These are phyloP conservation scores for Alternaria tenuissima DNA, from an alignment of 2,329 filamentous ascomycete species.

Conservation along the genomic window DNA sequence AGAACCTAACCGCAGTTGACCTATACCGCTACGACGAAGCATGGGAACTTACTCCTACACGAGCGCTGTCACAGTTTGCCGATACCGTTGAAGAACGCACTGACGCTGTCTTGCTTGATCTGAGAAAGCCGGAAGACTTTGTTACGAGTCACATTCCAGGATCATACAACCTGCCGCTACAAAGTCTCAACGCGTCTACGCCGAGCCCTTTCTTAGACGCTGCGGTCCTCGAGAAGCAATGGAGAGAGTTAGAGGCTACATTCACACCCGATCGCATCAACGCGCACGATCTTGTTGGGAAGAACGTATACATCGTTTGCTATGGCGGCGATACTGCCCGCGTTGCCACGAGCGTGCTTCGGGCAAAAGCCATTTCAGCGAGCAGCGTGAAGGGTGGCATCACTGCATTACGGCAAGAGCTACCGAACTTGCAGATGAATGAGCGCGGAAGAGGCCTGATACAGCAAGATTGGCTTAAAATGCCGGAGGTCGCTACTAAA, in stretches of 20 bases:
- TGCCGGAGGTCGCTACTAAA: background rate
- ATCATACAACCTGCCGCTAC: constrained; percentile 30
- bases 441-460: constrained; percentile 8
- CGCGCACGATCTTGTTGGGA: constrained; percentile 27
- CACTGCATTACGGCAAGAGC: constrained; percentile 15
- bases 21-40: constrained; percentile 34
- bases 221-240: constrained; percentile 25
- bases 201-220: constrained; percentile 28
- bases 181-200: constrained; percentile 19
- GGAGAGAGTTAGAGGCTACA: constrained; percentile 28
- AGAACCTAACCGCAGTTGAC: constrained; percentile 31
- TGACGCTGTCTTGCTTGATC: constrained; percentile 20
- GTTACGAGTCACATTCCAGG: constrained; percentile 26
- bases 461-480: constrained; percentile 16
- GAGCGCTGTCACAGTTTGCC: constrained; percentile 21
- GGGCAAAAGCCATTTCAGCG: constrained; percentile 24
- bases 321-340: constrained; percentile 30
- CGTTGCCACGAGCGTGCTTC: constrained; percentile 31
- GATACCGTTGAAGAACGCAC: background rate
- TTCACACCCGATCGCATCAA: constrained; percentile 27
- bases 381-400: constrained; percentile 30
- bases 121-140: constrained; percentile 31
- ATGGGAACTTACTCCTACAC: constrained; percentile 27
- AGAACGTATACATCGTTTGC: constrained; percentile 28
- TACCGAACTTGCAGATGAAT: constrained; percentile 22